A percentile compares a stretch with the other conserved stretches of the same genome.
phyloP scores from a whole-genome alignment of 495 filamentous ascomycete genomes.

The Hyaloscypha hepaticicola region DNA sequence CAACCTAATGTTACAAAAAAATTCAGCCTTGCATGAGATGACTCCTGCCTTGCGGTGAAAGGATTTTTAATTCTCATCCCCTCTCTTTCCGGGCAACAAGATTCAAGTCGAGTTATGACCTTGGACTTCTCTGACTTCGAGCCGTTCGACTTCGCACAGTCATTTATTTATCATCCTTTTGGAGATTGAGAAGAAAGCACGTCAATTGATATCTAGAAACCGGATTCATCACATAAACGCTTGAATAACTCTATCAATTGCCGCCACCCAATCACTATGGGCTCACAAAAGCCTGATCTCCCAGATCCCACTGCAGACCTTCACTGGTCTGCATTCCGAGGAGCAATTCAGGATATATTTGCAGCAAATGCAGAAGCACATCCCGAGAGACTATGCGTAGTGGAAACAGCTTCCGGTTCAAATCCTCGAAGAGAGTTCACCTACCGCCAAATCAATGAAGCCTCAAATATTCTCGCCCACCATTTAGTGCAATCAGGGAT shows the following conservation, averaged over 20 bases:
- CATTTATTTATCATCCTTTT: background rate
- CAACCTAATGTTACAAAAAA: background rate
- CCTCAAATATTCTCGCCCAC: slow-evolving; percentile 77
- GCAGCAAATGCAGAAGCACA: slow-evolving; percentile 66
- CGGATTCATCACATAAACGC: background rate
- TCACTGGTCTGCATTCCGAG: slow-evolving; percentile 79
- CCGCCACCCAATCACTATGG: background rate
- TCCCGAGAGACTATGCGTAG: slow-evolving; percentile 76
- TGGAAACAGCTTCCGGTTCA: slow-evolving; percentile 72
- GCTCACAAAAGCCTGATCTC: slow-evolving; percentile 30
- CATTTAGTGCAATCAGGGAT: slow-evolving; percentile 72
- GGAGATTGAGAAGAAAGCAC: background rate
- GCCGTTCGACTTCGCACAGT: background rate
- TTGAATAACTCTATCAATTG: background rate
- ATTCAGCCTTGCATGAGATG: background rate
- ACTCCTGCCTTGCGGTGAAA: background rate
- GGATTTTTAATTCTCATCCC: background rate
- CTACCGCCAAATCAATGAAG: slow-evolving; percentile 85
- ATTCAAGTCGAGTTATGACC: background rate
- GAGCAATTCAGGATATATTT: slow-evolving; percentile 81
- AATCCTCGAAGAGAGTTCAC: slow-evolving; percentile 68
- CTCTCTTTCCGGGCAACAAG: background rate
- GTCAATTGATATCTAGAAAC: background rate
- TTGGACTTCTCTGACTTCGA: background rate
- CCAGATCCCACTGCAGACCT: slow-evolving; percentile 78